Evolutionary conservation across 805 yeast species (phyloP).

Genomic region (Schizosaccharomyces lindneri): DNA sequence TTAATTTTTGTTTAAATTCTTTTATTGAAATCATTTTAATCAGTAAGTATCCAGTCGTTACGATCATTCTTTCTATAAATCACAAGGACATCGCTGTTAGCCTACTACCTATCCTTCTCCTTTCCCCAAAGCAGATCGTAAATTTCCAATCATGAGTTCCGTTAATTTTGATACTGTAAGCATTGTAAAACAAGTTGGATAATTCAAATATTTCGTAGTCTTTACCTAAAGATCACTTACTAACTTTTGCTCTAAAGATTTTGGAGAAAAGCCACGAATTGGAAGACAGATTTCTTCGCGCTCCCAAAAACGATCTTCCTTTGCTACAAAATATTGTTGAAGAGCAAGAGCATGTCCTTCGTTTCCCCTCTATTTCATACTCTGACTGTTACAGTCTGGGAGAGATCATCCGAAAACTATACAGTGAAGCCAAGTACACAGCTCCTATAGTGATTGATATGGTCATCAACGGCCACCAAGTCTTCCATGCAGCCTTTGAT

Average conservation of each 20-base stretch:
- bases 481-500: conserved; percentile 6
- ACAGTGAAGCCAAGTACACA: conserved; percentile 4
- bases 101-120: too few relatives aligned
- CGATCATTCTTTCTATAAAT: too few relatives aligned
- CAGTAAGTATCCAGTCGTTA: too few relatives aligned
- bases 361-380: conserved; percentile 5
- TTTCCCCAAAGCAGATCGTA: too few relatives aligned
- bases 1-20: too few relatives aligned
- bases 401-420: conserved; percentile 3
- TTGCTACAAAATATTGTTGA: background rate
- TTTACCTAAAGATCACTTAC: too few relatives aligned
- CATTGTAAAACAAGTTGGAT: too few relatives aligned
- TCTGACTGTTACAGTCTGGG: conserved; percentile 6
- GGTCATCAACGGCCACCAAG: conserved; percentile 5
- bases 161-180: too few relatives aligned
- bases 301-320: background rate
- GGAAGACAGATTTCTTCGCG: background rate
- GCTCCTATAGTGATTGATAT: conserved; percentile 6
- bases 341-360: conserved; percentile 5
- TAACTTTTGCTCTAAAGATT: background rate
- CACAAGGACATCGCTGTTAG: too few relatives aligned
- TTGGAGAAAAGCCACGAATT: background rate
- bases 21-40: too few relatives aligned
- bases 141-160: too few relatives aligned
- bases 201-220: too few relatives aligned